Base-by-base conservation (phyloP, 129 eudicot genomes). In the Artemisia annua region DNA sequence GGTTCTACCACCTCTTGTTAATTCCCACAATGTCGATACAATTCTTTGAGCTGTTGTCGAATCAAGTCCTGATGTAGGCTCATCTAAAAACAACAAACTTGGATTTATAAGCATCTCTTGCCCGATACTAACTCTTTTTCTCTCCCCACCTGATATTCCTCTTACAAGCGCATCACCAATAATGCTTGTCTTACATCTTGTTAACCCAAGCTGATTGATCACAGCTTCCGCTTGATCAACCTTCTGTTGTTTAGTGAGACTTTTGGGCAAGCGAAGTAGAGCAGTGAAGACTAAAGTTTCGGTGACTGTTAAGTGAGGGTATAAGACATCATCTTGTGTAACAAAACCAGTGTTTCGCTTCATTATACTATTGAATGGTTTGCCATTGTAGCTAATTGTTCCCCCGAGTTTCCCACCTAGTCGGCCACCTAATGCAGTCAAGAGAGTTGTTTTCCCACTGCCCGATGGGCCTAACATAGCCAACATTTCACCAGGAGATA, bases 381-480 rank as follows among this genome's bases (percentile, higher is more conserved):
- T 75, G 67, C 73, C 85, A 11, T 88, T 89, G 86, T 79, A 92
- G 14, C 88, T 77, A n/a, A 89, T 68, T 6, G 18, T 66, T 5
- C 97, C 97, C 0, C 77, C 76, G 0, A 85, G 91, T 26, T 56
- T 79, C 39, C 91, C 96, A 0, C 84, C 85, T 3, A 89, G 76
- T 0, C 89, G 81, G 61, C 97, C 92, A 0, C 90, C 96, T 14
- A 91, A 63, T 0, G 88, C 94, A 0, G 91, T 90, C 51, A 87
- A 59, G 6, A 90, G 88, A 8, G 97, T 91, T 2, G 97, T 87
- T 68, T 91, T 91, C 32, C 97, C 97, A 44, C 97, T 85, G 63
- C 97, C 97, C 0, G 97, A 91, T 7, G 97, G 97, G 75, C 97
- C 97, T 57, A 91, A 70, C 90, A 91, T 85, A 15, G 95, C 95